Evolutionary conservation across 2,329 filamentous ascomycete genomes (phyloP), one percentile per base, ranked within the genome.

Genomic region (Pseudogymnoascus verrucosus): DNA sequence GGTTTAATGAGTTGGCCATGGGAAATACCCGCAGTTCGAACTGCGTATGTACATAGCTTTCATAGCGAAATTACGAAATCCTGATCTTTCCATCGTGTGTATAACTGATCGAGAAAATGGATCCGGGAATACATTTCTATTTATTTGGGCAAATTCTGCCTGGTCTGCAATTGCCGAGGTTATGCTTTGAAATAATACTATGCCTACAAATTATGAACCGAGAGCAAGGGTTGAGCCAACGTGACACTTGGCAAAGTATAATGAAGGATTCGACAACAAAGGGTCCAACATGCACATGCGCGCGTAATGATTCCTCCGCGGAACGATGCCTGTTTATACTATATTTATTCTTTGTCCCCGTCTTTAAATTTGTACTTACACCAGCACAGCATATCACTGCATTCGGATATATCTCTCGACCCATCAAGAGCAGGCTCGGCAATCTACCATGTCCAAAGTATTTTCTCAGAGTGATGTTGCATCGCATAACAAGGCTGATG

Each of bases 381-480:
- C 10, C 44, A 28, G 14, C 14, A 51, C 23, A 54, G n/a, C 26
- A 31, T 34, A 34, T 57, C 26, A 54, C 16, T 31, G 7, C 26
- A 12, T 57, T 31, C 47, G n/a, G 26, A 34, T 19, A 57, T 31
- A 34, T 7, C n/a, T 28, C n/a, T 23, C 16, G 7, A 61, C 31
- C 11, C 10, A 39, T 11, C 11, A 42, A 10, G 21, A 21, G 23
- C n/a, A 61, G 34, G n/a, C 26, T 34, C n/a, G 47, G 26, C 47
- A 57, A 19, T 34, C n/a, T 12, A 63, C 19, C 26, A 99, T 99
- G 95, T 89, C 93, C 60, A 90, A 95, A 79, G 88, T 85, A 31
- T 97, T 96, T 76, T 89, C 88, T 63, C 82, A 87, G 69, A 84
- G 84, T 79, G 93, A 97, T 75, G 93, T 99, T 67, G 88, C 93